These are phyloP conservation scores for Cystobasidium slooffiae DNA, from an alignment of 1,284 basidiomycete genomes.

Conservation along the genomic window DNA sequence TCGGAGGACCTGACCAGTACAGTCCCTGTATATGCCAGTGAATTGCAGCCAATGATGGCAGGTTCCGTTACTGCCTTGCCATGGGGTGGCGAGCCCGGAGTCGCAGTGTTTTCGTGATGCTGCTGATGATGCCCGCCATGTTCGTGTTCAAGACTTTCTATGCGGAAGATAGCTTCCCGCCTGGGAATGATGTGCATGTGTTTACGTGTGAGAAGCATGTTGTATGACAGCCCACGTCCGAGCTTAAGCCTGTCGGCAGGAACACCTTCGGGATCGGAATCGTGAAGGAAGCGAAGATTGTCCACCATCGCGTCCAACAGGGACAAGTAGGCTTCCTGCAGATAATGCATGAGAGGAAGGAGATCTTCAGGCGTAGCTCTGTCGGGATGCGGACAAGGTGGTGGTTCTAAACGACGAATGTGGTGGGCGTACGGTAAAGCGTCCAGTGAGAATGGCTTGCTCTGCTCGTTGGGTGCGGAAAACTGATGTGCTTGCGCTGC, in stretches of 20 bases:
- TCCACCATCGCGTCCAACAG: constrained; percentile 40
- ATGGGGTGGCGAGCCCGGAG: not conserved
- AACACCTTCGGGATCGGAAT: constrained; percentile 6
- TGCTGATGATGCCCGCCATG: not conserved
- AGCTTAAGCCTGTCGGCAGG: constrained; percentile 6
- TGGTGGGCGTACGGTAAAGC: constrained; percentile 36
- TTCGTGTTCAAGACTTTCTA: not conserved
- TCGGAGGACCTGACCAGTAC: constrained; percentile 28
- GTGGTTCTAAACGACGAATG: constrained; percentile 28
- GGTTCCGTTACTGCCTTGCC: constrained; percentile 26
- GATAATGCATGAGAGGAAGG: constrained; percentile 24
- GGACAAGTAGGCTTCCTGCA: constrained; percentile 33
- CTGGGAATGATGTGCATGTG: constrained; percentile 44
- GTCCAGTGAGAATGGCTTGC: constrained; percentile 34
- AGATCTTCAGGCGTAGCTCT: not conserved
- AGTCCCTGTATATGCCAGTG: constrained; percentile 38
- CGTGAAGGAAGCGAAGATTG: constrained; percentile 23
- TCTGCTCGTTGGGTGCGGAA: not conserved
- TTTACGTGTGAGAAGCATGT: constrained; percentile 31
- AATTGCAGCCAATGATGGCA: constrained; percentile 35
- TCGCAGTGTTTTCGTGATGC: too few relatives aligned
- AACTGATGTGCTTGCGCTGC: constrained; percentile 23
- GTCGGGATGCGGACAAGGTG: not conserved
- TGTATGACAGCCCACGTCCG: constrained; percentile 32
- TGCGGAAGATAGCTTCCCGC: constrained; percentile 9